Evolutionary conservation across 2,329 filamentous ascomycete genomes (phyloP).

Genomic region (Calonectria honghensis): DNA sequence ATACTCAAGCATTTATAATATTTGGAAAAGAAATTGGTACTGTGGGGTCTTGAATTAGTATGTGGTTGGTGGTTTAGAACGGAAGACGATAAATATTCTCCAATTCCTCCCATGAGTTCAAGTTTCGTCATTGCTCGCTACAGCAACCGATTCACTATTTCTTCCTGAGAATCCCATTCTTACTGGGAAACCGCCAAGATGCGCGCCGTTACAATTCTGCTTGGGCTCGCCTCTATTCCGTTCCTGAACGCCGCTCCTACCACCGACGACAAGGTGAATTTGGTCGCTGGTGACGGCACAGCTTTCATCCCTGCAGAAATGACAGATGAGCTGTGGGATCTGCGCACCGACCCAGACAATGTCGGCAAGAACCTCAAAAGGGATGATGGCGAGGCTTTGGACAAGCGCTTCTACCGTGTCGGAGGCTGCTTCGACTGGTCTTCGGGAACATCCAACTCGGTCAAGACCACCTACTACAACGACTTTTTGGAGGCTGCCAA

Average conservation of each 20-base stretch:
- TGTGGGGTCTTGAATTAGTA: neutral
- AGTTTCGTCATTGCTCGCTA: neutral
- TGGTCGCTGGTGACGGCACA: neutral
- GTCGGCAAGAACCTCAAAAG: neutral
- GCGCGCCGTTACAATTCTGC: neutral
- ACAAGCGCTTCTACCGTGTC: constrained; percentile 6
- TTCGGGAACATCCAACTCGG: neutral
- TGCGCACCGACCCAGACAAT: constrained; percentile 1
- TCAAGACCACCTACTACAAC: constrained; percentile 3
- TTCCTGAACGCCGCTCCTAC: neutral
- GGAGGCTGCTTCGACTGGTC: constrained; percentile 7
- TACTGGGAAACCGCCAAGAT: neutral
- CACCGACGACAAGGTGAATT: neutral
- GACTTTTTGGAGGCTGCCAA: neutral
- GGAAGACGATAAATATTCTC: neutral
- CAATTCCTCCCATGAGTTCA: neutral
- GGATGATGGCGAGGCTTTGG: neutral
- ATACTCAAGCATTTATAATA: constrained; percentile 12
- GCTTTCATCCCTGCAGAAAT: constrained; percentile 1
- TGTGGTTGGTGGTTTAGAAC: too few relatives aligned
- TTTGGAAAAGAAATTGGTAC: neutral
- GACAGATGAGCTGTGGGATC: constrained; percentile 5
- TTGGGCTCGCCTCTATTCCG: constrained; percentile 11
- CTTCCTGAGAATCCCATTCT: neutral
- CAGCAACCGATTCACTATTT: neutral